phyloP scores from a whole-genome alignment of 1,284 basidiomycete species.

The Fomes fomentarius region DNA sequence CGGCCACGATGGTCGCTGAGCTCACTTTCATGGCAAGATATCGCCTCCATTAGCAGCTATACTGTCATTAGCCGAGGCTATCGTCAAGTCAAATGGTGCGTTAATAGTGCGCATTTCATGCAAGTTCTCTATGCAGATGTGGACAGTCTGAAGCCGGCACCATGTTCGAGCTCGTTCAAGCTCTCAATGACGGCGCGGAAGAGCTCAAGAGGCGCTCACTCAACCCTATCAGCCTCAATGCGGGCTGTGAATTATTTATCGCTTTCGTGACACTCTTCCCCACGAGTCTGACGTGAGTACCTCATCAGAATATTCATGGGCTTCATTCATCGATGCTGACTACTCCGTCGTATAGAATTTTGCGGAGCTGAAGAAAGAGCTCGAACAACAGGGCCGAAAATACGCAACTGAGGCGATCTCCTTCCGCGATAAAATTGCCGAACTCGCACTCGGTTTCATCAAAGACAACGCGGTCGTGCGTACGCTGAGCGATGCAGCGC shows the following conservation, averaged over 20 bases:
- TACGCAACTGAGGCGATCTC: slow-evolving; percentile 83
- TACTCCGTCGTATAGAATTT: slow-evolving; percentile 60
- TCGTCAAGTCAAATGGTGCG: slow-evolving; percentile 73
- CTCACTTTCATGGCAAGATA: slow-evolving; percentile 50
- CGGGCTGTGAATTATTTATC: slow-evolving; percentile 90
- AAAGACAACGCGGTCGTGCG: slow-evolving; percentile 89
- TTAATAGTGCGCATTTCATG: slow-evolving; percentile 17
- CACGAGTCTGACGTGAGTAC: slow-evolving; percentile 76
- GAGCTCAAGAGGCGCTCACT: slow-evolving; percentile 64
- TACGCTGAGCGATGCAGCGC: slow-evolving; percentile 6
- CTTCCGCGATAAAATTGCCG: slow-evolving; percentile 90
- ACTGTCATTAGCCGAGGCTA: slow-evolving; percentile 77
- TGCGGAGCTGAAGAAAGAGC: slow-evolving; percentile 78
- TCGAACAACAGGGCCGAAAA: slow-evolving; percentile 77
- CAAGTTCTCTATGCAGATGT: slow-evolving; percentile 18
- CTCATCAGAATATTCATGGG: slow-evolving; percentile 4
- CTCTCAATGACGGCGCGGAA: slow-evolving; percentile 76
- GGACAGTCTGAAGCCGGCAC: slow-evolving; percentile 63
- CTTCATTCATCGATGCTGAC: slow-evolving; percentile 14
- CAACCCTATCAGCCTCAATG: slow-evolving; percentile 86
- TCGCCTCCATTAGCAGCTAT: slow-evolving; percentile 90
- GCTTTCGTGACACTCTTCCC: slow-evolving; percentile 85
- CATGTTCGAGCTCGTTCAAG: slow-evolving; percentile 89
- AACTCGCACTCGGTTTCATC: slow-evolving; percentile 90
- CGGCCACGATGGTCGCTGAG: background rate